A percentile compares a stretch with the other conserved stretches of the same genome.
phyloP scores from a whole-genome alignment of 2,329 filamentous ascomycete species.

The Thielaviopsis populi region DNA sequence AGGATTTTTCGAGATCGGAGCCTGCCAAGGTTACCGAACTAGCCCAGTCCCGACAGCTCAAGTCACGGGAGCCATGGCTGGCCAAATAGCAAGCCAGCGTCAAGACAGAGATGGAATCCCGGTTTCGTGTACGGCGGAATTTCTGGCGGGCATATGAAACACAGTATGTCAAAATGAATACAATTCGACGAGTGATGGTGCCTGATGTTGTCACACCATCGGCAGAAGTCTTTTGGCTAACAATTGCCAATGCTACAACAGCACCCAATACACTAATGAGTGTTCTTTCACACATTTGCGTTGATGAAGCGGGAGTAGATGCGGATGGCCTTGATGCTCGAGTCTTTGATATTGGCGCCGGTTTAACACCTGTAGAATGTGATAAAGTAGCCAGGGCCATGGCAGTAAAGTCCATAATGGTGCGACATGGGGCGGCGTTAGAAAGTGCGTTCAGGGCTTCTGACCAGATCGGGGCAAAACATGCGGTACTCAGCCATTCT shows the following conservation, averaged over 20 bases:
- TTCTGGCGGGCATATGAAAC: not conserved
- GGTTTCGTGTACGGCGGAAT: conserved; percentile 7
- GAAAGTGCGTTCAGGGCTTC: conserved; percentile 11
- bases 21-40: not conserved
- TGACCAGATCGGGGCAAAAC: conserved; percentile 16
- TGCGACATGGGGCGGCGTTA: not conserved
- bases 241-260: conserved; percentile 8
- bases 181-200: conserved; percentile 8
- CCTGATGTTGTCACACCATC: not conserved
- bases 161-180: conserved; percentile 11
- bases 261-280: conserved; percentile 12
- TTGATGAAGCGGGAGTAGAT: conserved; percentile 5
- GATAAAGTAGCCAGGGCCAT: conserved; percentile 12
- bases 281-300: conserved; percentile 9
- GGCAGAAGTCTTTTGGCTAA: not conserved
- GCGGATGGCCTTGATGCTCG: not conserved
- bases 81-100: conserved; percentile 6
- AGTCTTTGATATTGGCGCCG: not conserved
- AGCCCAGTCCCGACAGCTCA: not conserved
- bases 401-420: conserved; percentile 16
- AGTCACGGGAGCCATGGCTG: not conserved
- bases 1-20: not conserved
- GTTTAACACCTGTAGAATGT: not conserved
- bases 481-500: conserved; percentile 16
- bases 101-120: conserved; percentile 10